These are phyloP conservation scores for Linnemannia elongata DNA, from an alignment of 192 early-diverging fungal species.

Conservation along the genomic window DNA sequence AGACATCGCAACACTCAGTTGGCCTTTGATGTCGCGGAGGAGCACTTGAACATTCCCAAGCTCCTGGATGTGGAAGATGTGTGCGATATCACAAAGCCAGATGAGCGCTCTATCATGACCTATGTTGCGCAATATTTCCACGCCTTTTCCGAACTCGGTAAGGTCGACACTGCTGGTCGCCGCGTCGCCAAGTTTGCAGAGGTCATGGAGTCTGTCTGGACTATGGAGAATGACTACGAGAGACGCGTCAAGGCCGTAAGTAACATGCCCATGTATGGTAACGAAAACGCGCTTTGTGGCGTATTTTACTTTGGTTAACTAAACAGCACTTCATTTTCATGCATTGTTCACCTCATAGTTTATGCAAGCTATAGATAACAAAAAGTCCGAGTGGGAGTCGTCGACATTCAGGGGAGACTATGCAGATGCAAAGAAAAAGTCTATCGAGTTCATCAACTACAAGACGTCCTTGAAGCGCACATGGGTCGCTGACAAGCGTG, in stretches of 20 bases:
- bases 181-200: constrained; percentile 94
- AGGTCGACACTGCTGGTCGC: constrained; percentile 90
- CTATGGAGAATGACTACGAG: constrained; percentile 97
- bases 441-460: constrained; percentile 84
- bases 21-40: constrained; percentile 95
- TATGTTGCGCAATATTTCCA: constrained; percentile 99
- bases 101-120: constrained; percentile 98
- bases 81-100: constrained; percentile 92
- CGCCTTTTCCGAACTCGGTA: constrained; percentile 91
- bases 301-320: not conserved
- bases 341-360: constrained; percentile 52
- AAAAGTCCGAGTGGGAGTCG: constrained; percentile 77
- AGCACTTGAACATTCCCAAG: constrained; percentile 90
- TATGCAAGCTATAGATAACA: constrained; percentile 74
- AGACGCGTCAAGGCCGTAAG: constrained; percentile 75
- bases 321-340: constrained; percentile 5
- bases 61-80: constrained; percentile 97
- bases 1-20: constrained; percentile 89
- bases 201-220: constrained; percentile 89
- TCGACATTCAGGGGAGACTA: constrained; percentile 78
- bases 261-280: not conserved
- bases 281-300: not conserved
- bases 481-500: constrained; percentile 93
- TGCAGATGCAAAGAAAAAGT: constrained; percentile 79
- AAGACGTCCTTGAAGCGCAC: constrained; percentile 84